Evolutionary conservation across 805 yeast genomes (phyloP).

Genomic region (Starmerella riodocensis): DNA sequence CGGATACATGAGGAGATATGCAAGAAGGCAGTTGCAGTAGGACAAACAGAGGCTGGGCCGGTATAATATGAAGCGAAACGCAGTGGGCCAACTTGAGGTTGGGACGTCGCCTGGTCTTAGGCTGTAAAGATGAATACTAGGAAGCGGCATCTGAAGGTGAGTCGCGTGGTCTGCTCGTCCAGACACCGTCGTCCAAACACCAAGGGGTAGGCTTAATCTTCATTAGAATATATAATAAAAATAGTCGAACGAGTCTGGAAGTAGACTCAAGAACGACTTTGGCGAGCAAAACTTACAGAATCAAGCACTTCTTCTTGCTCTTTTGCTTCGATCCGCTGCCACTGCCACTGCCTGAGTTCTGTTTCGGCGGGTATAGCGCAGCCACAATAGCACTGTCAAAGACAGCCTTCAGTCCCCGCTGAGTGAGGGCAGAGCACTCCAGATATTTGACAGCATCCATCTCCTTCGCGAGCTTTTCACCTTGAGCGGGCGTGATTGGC

Average conservation of each 20-base stretch:
- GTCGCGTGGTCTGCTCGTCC: too few species aligned
- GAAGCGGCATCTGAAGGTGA: too few species aligned
- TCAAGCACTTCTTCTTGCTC: constrained; percentile 55
- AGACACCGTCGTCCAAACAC: neutral
- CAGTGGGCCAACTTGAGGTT: too few species aligned
- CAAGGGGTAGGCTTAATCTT: neutral
- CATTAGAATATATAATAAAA: neutral
- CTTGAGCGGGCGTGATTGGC: constrained; percentile 76
- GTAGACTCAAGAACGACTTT: neutral
- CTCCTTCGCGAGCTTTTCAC: constrained; percentile 86
- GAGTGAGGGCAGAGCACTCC: constrained; percentile 95
- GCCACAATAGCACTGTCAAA: constrained; percentile 98
- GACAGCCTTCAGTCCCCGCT: constrained; percentile 92
- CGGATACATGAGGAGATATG: too few species aligned
- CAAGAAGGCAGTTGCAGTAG: too few species aligned
- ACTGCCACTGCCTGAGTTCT: neutral
- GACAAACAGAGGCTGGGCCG: too few species aligned
- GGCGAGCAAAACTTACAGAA: constrained; percentile 38
- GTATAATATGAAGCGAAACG: too few species aligned
- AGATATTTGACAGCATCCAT: constrained; percentile 91
- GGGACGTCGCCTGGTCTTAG: too few species aligned
- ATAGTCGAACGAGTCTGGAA: neutral
- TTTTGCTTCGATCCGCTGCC: constrained; percentile 39
- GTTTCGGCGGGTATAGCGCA: constrained; percentile 89
- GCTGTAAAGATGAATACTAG: too few species aligned